Evolutionary conservation across 495 filamentous ascomycete species (phyloP).

Genomic region (Amniculicola lignicola): DNA sequence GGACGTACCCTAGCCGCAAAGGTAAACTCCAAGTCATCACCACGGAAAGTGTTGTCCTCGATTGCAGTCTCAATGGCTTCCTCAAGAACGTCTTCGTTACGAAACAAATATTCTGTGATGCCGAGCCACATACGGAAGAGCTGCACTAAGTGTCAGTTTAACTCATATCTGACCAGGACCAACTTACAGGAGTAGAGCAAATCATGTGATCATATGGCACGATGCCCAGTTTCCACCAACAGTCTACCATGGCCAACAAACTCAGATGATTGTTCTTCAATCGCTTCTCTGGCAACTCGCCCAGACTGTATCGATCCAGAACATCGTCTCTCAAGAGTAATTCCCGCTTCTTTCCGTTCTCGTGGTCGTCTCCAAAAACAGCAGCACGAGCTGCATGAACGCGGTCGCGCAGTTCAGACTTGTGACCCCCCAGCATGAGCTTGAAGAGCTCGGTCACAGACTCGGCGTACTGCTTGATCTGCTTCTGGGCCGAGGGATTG

Average conservation of each 20-base stretch:
- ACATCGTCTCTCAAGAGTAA: conserved; percentile 76
- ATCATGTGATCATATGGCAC: conserved; percentile 99
- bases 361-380: conserved; percentile 65
- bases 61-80: conserved; percentile 81
- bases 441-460: conserved; percentile 94
- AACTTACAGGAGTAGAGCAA: conserved; percentile 81
- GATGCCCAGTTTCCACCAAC: conserved; percentile 89
- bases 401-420: conserved; percentile 72
- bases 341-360: conserved; percentile 45
- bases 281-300: conserved; percentile 60
- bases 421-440: conserved; percentile 83
- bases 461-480: conserved; percentile 89
- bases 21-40: conserved; percentile 94
- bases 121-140: conserved; percentile 97
- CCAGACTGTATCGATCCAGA: conserved; percentile 81
- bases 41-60: conserved; percentile 80
- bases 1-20: conserved; percentile 75
- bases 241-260: conserved; percentile 97
- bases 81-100: conserved; percentile 77
- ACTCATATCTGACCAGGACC: conserved; percentile 8
- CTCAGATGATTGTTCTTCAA: conserved; percentile 88
- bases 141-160: conserved; percentile 37
- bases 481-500: conserved; percentile 83
- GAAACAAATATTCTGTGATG: conserved; percentile 94
- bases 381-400: conserved; percentile 73